These are phyloP conservation scores for Blastocystis sp. DNA, from an alignment of 352 stramenopile species.

Conservation along the genomic window DNA sequence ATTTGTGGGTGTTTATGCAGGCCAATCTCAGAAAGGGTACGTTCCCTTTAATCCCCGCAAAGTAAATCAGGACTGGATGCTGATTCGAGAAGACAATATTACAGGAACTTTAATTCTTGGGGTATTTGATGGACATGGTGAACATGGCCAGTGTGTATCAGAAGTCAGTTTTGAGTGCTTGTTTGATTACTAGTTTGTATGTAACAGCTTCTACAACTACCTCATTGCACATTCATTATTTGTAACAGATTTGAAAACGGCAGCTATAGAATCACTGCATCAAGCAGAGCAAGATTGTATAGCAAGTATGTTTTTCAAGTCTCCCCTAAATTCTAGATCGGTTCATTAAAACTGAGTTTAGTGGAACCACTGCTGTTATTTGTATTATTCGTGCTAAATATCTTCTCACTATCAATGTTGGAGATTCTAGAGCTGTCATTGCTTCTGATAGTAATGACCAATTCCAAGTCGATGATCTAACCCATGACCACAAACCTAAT, in stretches of 20 bases:
- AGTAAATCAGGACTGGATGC: slow-evolving; percentile 68
- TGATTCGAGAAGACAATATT: slow-evolving; percentile 64
- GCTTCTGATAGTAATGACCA: slow-evolving; percentile 59
- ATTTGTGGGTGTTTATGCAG: slow-evolving; percentile 53
- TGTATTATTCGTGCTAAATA: slow-evolving; percentile 79
- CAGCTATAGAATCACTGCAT: not conserved
- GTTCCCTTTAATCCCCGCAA: slow-evolving; percentile 67
- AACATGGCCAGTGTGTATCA: slow-evolving; percentile 68
- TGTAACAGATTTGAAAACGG: not conserved
- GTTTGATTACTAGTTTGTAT: slow-evolving; percentile 21
- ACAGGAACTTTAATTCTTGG: slow-evolving; percentile 65
- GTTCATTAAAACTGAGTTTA: slow-evolving; percentile 71
- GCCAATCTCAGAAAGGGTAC: slow-evolving; percentile 68
- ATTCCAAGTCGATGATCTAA: slow-evolving; percentile 78
- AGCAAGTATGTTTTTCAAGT: not conserved
- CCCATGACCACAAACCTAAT: slow-evolving; percentile 95
- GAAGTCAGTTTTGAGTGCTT: not conserved
- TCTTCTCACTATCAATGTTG: slow-evolving; percentile 92
- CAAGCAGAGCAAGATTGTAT: slow-evolving; percentile 3
- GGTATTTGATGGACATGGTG: slow-evolving; percentile 69
- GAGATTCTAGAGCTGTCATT: slow-evolving; percentile 84
- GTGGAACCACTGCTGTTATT: slow-evolving; percentile 80
- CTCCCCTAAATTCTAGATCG: not conserved
- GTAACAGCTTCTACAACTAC: not conserved
- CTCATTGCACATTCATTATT: not conserved